Percentiles rank a stretch among this genome's conserved stretches.
Conservation (phyloP, 2,329 filamentous ascomycete species). For the Cercospora sp. region DNA sequence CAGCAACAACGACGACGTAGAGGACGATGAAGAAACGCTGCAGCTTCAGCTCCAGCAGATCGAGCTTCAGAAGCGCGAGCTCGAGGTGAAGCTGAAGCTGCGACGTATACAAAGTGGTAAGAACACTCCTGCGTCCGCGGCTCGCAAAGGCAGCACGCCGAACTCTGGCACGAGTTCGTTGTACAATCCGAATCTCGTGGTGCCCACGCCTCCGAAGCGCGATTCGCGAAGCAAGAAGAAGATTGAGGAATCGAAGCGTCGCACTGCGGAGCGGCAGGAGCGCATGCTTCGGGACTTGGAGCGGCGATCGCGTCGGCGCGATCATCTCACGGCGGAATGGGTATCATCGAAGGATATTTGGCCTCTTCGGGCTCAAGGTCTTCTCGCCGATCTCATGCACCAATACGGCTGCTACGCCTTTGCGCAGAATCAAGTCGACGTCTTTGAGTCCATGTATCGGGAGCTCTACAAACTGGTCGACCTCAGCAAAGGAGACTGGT, state of each 20-base stretch:
- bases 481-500: constrained; percentile 39
- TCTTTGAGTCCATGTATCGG: constrained; percentile 40
- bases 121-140: constrained; percentile 25
- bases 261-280: constrained; percentile 41
- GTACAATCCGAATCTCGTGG: constrained; percentile 30
- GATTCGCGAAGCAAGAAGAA: constrained; percentile 42
- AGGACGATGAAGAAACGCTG: constrained; percentile 40
- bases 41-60: constrained; percentile 41
- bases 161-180: constrained; percentile 23
- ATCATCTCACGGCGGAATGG: constrained; percentile 42
- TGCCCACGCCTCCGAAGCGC: constrained; percentile 35
- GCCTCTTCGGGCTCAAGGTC: constrained; percentile 39
- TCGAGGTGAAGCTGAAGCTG: constrained; percentile 42
- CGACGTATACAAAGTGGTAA: constrained; percentile 36
- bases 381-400: constrained; percentile 41
- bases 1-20: constrained; percentile 28
- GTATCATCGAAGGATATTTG: constrained; percentile 42
- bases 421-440: constrained; percentile 34
- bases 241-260: constrained; percentile 40
- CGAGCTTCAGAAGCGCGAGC: constrained; percentile 39
- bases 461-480: constrained; percentile 41
- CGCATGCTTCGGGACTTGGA: constrained; percentile 41
- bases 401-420: constrained; percentile 39
- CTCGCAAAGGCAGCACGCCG: constrained; percentile 23
- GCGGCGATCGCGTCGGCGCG: constrained; percentile 38